These are phyloP conservation scores for Hyaloperonospora brassicae DNA, from an alignment of 352 stramenopile species.

Conservation along the genomic window DNA sequence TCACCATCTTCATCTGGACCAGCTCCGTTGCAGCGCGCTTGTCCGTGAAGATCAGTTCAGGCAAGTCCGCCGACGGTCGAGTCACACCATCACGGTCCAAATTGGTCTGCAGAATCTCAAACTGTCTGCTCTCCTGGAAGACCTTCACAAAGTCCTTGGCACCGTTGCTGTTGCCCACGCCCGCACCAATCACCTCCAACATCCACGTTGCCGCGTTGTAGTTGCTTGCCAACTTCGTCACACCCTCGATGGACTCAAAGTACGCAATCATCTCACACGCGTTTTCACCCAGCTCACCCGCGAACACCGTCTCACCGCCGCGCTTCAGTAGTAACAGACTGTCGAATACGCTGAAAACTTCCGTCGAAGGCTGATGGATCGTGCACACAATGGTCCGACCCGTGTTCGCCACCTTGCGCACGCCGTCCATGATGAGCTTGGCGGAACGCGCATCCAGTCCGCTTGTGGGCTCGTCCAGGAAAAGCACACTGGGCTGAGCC, in stretches of 20 bases:
- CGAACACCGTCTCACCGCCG: constrained; percentile 42
- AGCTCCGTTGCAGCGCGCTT: constrained; percentile 24
- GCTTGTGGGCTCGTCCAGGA: constrained; percentile 71
- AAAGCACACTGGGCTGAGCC: constrained; percentile 19
- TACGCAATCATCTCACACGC: constrained; percentile 28
- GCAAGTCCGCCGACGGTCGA: constrained; percentile 17
- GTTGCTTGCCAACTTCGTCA: constrained; percentile 39
- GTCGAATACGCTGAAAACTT: constrained; percentile 60
- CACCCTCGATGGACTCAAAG: constrained; percentile 26
- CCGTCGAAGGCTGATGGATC: constrained; percentile 87
- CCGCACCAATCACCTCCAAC: constrained; percentile 39
- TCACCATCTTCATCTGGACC: constrained; percentile 29
- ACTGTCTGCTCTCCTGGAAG: constrained; percentile 28
- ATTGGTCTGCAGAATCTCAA: constrained; percentile 21
- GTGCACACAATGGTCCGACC: constrained; percentile 82
- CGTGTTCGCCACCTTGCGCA: constrained; percentile 76
- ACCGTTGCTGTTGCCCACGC: constrained; percentile 23
- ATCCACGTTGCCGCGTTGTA: constrained; percentile 68
- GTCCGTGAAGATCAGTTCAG: constrained; percentile 27
- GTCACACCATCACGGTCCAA: constrained; percentile 27
- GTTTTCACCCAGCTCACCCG: constrained; percentile 39
- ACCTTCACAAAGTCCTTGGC: constrained; percentile 28
- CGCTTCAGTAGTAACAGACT: constrained; percentile 19
- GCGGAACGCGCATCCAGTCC: constrained; percentile 81
- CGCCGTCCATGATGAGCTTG: constrained; percentile 78